These are phyloP conservation scores for Spathaspora sp. DNA, from an alignment of 1,139 yeast genomes.

Conservation along the genomic window DNA sequence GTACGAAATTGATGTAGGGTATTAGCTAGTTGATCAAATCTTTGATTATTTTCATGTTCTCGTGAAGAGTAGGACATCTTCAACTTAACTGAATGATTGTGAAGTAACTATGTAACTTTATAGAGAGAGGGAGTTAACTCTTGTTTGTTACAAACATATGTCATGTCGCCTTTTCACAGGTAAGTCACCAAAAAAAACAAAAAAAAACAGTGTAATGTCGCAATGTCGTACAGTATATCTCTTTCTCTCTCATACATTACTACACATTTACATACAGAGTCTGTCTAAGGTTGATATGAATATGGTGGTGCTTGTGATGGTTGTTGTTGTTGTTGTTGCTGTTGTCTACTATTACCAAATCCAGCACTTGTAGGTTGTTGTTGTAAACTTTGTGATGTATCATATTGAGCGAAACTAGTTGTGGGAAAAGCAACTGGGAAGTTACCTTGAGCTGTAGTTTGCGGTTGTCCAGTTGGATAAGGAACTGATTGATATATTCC, in stretches of 20 bases:
- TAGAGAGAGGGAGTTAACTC: no score
- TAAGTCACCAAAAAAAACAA: no score
- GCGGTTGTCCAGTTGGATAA: slow-evolving; percentile 3
- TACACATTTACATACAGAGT: no score
- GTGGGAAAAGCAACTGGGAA: neutral
- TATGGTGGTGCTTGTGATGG: slow-evolving; percentile 6
- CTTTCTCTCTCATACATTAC: no score
- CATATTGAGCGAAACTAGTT: neutral
- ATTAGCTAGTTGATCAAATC: slow-evolving; percentile 46
- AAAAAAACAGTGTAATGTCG: no score
- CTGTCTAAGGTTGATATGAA: slow-evolving; percentile 2
- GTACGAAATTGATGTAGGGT: slow-evolving; percentile 46
- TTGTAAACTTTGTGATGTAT: slow-evolving; percentile 14
- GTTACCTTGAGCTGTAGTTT: slow-evolving; percentile 4
- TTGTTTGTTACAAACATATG: no score
- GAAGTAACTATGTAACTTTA: neutral
- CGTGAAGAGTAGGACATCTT: slow-evolving; percentile 45
- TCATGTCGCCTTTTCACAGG: no score
- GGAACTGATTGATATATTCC: slow-evolving; percentile 8
- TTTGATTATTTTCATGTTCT: slow-evolving; percentile 45
- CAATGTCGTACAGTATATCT: no score
- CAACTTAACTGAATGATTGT: neutral
- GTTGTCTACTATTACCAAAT: slow-evolving; percentile 29
- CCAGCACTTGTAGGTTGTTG: slow-evolving; percentile 40
- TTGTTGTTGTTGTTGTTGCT: no score